Percentiles rank a stretch among this genome's conserved stretches.
These are phyloP conservation scores for Lagenidium sp. DNA, from an alignment of 352 stramenopile genomes.

Conservation along the genomic window DNA sequence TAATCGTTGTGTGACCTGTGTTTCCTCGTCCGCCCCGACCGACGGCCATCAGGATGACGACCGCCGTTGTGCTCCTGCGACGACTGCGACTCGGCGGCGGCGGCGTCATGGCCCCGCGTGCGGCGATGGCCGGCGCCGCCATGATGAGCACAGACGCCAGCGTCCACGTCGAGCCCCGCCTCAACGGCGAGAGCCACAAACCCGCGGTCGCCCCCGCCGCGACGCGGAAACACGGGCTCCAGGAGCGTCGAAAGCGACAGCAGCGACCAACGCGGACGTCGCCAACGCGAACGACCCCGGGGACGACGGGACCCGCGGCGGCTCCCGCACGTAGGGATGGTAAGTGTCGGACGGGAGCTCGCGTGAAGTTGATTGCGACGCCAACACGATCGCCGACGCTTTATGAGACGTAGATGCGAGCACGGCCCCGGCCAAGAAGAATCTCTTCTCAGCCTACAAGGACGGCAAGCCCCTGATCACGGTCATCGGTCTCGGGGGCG, in stretches of 20 bases:
- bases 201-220: constrained; percentile 1
- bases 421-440: constrained; percentile 12
- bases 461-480: constrained; percentile 82
- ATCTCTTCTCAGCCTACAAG: constrained; percentile 49
- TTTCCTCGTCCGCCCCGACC: too few species aligned
- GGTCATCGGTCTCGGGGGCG: constrained; percentile 76
- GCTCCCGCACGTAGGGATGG: constrained; percentile 4
- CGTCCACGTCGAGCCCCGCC: constrained; percentile 7
- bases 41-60: too few species aligned
- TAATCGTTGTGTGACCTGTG: too few species aligned
- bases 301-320: not conserved
- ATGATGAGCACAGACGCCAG: too few species aligned
- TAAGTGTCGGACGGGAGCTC: too few species aligned
- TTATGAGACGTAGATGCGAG: too few species aligned
- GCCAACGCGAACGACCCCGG: not conserved
- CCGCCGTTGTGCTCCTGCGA: too few species aligned
- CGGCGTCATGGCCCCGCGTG: too few species aligned
- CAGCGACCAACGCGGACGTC: constrained; percentile 12
- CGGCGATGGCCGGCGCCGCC: too few species aligned
- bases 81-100: too few species aligned
- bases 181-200: constrained; percentile 5
- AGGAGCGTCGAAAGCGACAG: constrained; percentile 20
- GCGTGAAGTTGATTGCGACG: too few species aligned
- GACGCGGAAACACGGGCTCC: constrained; percentile 15
- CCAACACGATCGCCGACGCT: too few species aligned